Evolutionary conservation across 2,329 filamentous ascomycete species (phyloP).

Genomic region (Dactylellina haptotyla): DNA sequence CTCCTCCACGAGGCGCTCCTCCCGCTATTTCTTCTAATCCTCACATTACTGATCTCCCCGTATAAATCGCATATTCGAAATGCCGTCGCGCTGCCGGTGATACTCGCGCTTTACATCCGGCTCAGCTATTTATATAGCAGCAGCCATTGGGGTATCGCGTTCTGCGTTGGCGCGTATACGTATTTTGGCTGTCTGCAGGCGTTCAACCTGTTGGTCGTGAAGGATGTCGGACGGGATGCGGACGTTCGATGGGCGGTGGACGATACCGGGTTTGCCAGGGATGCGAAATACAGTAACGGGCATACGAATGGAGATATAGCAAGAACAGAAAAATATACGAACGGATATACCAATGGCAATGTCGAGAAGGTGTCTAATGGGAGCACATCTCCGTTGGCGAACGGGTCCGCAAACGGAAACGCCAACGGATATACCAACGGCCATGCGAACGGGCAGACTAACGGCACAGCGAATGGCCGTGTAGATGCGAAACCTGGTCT

Average conservation of each 20-base stretch:
- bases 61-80: conserved; percentile 37
- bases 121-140: conserved; percentile 30
- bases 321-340: neutral
- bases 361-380: conserved; percentile 2
- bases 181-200: conserved; percentile 42
- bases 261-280: conserved; percentile 5
- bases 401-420: conserved; percentile 22
- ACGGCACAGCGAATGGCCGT: too few species aligned
- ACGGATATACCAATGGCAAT: conserved; percentile 9
- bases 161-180: conserved; percentile 41
- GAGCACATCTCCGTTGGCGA: neutral
- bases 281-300: neutral
- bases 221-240: conserved; percentile 42
- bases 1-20: conserved; percentile 43
- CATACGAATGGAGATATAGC: conserved; percentile 20
- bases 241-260: conserved; percentile 33
- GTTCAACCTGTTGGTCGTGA: conserved; percentile 44
- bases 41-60: conserved; percentile 32
- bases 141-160: conserved; percentile 50
- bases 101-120: conserved; percentile 37
- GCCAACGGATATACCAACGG: conserved; percentile 10
- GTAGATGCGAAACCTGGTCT: neutral
- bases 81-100: conserved; percentile 37
- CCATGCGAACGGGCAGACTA: neutral
- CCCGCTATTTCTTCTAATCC: conserved; percentile 31